Base-by-base conservation (phyloP, 331 rosid genomes). In the Quercus tomentella region DNA sequence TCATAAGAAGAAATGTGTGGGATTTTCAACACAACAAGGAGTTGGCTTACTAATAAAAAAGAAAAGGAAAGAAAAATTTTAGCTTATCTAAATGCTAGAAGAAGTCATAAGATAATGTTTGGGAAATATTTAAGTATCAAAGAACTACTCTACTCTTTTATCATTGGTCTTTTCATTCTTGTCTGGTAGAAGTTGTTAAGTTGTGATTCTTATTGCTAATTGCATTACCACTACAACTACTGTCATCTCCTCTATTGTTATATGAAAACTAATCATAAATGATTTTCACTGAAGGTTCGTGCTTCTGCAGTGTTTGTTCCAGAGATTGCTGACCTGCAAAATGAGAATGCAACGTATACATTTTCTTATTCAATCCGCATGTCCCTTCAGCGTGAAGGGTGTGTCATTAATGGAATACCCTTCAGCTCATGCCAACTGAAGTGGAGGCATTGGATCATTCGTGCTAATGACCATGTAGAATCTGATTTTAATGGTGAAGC, bases 351-450 rank as follows among this genome's bases (percentile, higher is more conserved):
- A 21, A 89, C 77, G 85, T 89, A 89, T 82, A 16, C 56, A 1
- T 95, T 89, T 89, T 54, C 96, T 5, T 95, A 95, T 86, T 95
- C 96, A 30, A 87, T 95, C 82, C 93, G 92, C 81, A 80, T 95
- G 90, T 92, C 97, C 77, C 93, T 92, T 80, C 88, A 75, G 70
- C 86, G 77, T 23, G 88, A 85, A 83, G 98, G 97, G 43, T 91
- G 97, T 52, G 21, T 84, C 76, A 56, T 94, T 28, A 81, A 86
- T 81, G 92, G 97, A 74, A 80, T 86, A 82, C 35, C 81, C 57
- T 88, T 87, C 81, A 21, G 76, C 83, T 85, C 97, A 78, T 91
- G 98, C 82, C 98, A 92, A 78, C 88, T 95, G 82, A 75, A 84
- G 60, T 37, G 77, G 87, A 89, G 98, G 83, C 97, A 71, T 84